Base-by-base conservation (phyloP, 2,329 filamentous ascomycete genomes). In the Myriosclerotinia duriaeana region DNA sequence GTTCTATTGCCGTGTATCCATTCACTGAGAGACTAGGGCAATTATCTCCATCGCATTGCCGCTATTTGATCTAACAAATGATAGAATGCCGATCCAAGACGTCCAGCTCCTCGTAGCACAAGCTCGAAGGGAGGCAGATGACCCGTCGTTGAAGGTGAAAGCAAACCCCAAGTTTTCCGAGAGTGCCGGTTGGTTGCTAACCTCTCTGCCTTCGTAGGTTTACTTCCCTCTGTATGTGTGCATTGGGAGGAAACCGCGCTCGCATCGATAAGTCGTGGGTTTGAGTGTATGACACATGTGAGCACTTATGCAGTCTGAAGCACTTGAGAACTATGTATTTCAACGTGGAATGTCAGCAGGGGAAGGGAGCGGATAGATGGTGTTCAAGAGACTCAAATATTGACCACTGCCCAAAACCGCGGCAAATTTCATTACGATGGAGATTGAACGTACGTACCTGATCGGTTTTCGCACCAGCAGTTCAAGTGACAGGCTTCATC, bases 201-300 rank as follows among this genome's bases (percentile, higher is more conserved):
- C 68, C 30, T 20, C 30, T 20, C 17, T 38, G 15, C 14, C 15
- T 53, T 48, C 12, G 14, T 62, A 76, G 85, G 82, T 85, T 42
- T 88, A 88, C 74, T 88, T 88, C 68, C 84, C 84, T 53, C 73
- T 88, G 82, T 88, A 88, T 74, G 83, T 88, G 48, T 87, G 84
- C 69, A 87, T 88, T 71, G 86, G 86, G 60, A 81, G 81, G 69
- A 89, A 88, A 70, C 82, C 84, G 66, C 78, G 76, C 15, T 69
- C 71, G 42, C 53, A 52, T 63, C 60, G 67, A 66, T 69, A 56
- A 36, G 9, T 38, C n/a, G 22, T 48, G 22, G n/a, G 34, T 12
- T n/a, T 50, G 15, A 12, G 38, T 50, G 34, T 22, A 36, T 12
- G 22, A 20, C 22, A 38, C 30, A 38, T 26, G 38, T 6, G n/a